Evolutionary conservation across 257 asterid species (phyloP).

Genomic region (Solanum sejunctum): DNA sequence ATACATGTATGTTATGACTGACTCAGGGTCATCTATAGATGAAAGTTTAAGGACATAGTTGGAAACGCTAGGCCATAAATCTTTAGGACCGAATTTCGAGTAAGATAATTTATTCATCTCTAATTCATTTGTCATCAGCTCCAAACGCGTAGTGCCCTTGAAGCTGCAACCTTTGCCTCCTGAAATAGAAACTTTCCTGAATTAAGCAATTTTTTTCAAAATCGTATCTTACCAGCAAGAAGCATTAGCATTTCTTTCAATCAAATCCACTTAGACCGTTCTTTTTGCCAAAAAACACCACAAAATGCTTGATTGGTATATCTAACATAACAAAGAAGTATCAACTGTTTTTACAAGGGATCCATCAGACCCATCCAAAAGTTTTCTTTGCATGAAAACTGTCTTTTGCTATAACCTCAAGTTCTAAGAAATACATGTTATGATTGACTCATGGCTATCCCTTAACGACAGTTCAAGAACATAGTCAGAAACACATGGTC

Average conservation of each 20-base stretch:
- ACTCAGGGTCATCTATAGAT: constrained; percentile 22
- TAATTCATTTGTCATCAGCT: constrained; percentile 25
- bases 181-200: neutral
- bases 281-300: neutral
- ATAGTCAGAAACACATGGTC: constrained; percentile 79
- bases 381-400: neutral
- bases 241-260: neutral
- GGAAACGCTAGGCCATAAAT: constrained; percentile 79
- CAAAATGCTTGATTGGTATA: neutral
- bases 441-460: neutral
- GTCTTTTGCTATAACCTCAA: neutral
- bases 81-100: constrained; percentile 44
- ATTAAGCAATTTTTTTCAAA: neutral
- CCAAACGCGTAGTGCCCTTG: constrained; percentile 69
- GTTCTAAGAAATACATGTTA: neutral
- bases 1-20: constrained; percentile 48
- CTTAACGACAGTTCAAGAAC: constrained; percentile 31
- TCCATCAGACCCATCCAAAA: neutral
- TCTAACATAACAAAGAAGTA: neutral
- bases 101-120: constrained; percentile 24
- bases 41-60: constrained; percentile 53
- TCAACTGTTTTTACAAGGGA: neutral
- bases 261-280: neutral
- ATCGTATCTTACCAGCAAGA: neutral
- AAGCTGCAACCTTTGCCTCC: constrained; percentile 46